phyloP scores from a whole-genome alignment of 495 filamentous ascomycete species.

The Xylaria cubensis region DNA sequence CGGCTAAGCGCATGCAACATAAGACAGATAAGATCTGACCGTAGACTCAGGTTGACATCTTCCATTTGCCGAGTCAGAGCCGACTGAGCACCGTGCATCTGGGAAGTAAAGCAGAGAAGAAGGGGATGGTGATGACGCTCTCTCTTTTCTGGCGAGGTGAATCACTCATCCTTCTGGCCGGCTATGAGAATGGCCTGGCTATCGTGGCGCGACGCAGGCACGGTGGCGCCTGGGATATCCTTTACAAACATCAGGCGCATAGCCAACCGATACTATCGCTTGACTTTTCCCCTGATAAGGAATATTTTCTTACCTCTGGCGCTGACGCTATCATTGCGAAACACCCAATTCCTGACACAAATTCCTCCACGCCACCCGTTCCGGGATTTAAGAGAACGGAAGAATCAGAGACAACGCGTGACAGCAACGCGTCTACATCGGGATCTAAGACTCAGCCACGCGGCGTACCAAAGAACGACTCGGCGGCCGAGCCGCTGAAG shows the following conservation, averaged over 20 bases:
- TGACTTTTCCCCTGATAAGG: constrained; percentile 61
- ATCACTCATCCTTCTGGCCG: constrained; percentile 65
- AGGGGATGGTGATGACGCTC: constrained; percentile 92
- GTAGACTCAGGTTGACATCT: constrained; percentile 73
- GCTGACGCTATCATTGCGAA: constrained; percentile 69
- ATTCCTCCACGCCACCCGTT: constrained; percentile 20
- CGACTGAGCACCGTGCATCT: constrained; percentile 69
- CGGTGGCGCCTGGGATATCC: constrained; percentile 59
- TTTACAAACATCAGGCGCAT: constrained; percentile 74
- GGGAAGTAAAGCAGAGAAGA: constrained; percentile 61
- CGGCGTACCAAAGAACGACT: constrained; percentile 33
- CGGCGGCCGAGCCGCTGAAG: constrained; percentile 57
- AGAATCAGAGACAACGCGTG: neutral
- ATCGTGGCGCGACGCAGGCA: constrained; percentile 55
- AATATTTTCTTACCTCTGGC: constrained; percentile 79
- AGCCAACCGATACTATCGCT: constrained; percentile 87
- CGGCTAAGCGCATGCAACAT: neutral
- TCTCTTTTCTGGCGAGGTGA: constrained; percentile 59
- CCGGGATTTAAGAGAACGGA: constrained; percentile 9
- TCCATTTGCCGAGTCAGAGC: constrained; percentile 76
- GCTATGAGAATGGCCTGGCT: constrained; percentile 85
- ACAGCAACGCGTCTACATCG: constrained; percentile 23
- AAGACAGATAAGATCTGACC: constrained; percentile 16
- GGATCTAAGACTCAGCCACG: constrained; percentile 19
- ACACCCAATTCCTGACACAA: constrained; percentile 55